These are phyloP conservation scores for Aspergillus clavatus DNA, from an alignment of 2,329 filamentous ascomycete genomes.

Conservation along the genomic window DNA sequence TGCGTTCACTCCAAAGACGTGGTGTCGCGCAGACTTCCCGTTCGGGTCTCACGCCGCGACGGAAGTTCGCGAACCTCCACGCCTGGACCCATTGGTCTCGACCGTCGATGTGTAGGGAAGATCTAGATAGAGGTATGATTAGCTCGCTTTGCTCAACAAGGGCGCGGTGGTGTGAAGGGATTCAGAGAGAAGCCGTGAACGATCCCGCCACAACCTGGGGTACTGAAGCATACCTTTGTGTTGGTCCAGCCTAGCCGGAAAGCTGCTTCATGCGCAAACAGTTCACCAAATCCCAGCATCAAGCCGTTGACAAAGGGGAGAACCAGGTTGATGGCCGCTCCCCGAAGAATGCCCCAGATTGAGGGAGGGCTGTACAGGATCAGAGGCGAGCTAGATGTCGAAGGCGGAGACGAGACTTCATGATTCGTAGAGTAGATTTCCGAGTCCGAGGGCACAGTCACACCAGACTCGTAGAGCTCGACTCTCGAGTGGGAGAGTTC, in stretches of 20 bases:
- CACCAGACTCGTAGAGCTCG: conserved; percentile 40
- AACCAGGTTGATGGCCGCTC: conserved; percentile 91
- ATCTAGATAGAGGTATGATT: conserved; percentile 38
- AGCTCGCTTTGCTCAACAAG: background rate
- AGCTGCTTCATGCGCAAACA: conserved; percentile 93
- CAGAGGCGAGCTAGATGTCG: conserved; percentile 36
- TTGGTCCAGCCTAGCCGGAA: conserved; percentile 89
- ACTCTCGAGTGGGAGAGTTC: conserved; percentile 26
- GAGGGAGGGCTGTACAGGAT: conserved; percentile 82
- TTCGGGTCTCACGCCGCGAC: conserved; percentile 47
- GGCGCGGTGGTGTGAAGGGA: too few relatives aligned
- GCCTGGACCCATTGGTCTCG: conserved; percentile 70
- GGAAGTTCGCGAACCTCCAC: conserved; percentile 72
- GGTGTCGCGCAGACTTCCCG: conserved; percentile 58
- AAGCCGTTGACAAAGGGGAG: conserved; percentile 95
- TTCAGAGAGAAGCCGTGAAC: background rate
- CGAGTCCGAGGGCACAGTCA: conserved; percentile 46
- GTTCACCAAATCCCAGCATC: conserved; percentile 95
- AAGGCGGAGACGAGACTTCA: conserved; percentile 32
- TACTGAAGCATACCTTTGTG: conserved; percentile 68
- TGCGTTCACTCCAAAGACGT: conserved; percentile 59
- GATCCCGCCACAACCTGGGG: background rate
- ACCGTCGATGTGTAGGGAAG: conserved; percentile 57
- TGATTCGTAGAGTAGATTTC: conserved; percentile 44
- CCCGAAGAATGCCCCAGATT: conserved; percentile 75